phyloP scores from a whole-genome alignment of 495 filamentous ascomycete genomes.

The Ramalina intermedia region DNA sequence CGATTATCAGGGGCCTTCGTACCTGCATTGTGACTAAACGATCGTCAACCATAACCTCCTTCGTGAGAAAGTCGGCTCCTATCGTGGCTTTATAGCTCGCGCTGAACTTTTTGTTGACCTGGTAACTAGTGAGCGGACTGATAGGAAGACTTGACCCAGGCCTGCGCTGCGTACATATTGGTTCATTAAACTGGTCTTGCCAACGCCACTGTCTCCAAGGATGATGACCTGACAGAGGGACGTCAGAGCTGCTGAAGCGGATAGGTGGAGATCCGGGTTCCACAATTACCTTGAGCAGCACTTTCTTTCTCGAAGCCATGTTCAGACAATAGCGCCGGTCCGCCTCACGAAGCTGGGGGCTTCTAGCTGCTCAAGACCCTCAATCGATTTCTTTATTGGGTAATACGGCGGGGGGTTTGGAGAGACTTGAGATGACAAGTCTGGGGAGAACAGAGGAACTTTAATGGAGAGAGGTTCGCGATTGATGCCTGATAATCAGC shows the following conservation, averaged over 20 bases:
- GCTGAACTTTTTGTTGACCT: slow-evolving; percentile 99
- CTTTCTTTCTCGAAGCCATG: slow-evolving; percentile 95
- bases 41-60: slow-evolving; percentile 95
- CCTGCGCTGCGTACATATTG: slow-evolving; percentile 80
- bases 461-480: too few relatives aligned
- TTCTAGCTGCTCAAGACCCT: not conserved
- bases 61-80: slow-evolving; percentile 95
- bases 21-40: slow-evolving; percentile 98
- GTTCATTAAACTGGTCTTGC: slow-evolving; percentile 99
- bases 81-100: slow-evolving; percentile 99
- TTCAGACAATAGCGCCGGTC: slow-evolving; percentile 1
- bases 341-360: not conserved
- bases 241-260: not conserved
- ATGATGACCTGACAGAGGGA: slow-evolving; percentile 66
- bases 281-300: slow-evolving; percentile 70
- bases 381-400: not conserved
- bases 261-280: not conserved
- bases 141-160: not conserved
- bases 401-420: not conserved
- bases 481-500: too few relatives aligned
- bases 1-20: slow-evolving; percentile 16
- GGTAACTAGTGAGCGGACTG: not conserved
- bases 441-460: too few relatives aligned
- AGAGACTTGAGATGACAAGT: too few relatives aligned
- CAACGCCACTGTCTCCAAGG: slow-evolving; percentile 92